Evolutionary conservation across 805 yeast genomes (phyloP).

Genomic region (Candida tibetensis): DNA sequence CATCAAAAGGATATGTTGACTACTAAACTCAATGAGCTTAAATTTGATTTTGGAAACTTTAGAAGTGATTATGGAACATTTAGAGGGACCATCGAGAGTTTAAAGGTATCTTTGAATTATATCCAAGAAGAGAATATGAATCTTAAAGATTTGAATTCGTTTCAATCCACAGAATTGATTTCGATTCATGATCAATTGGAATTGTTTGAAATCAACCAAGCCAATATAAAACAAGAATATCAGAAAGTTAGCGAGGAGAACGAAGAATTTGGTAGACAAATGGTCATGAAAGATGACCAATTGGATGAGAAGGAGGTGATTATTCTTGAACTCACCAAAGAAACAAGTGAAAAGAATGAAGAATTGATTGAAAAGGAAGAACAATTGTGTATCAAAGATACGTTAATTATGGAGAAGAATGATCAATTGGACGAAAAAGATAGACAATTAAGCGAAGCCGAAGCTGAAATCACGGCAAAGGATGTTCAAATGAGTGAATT

Average conservation of each 20-base stretch:
- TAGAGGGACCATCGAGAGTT: slow-evolving; percentile 4
- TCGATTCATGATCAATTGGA: slow-evolving; percentile 8
- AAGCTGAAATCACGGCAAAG: not conserved
- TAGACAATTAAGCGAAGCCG: not conserved
- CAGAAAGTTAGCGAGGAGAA: slow-evolving; percentile 7
- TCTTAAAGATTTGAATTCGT: slow-evolving; percentile 8
- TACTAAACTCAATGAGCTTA: slow-evolving; percentile 9
- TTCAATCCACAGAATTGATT: slow-evolving; percentile 6
- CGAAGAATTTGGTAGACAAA: not conserved
- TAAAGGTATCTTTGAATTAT: slow-evolving; percentile 1
- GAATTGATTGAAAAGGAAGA: slow-evolving; percentile 4
- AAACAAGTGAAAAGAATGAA: slow-evolving; percentile 4
- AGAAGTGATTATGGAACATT: slow-evolving; percentile 8
- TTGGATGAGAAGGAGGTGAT: slow-evolving; percentile 10
- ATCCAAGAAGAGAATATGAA: slow-evolving; percentile 9
- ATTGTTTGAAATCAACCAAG: slow-evolving; percentile 6
- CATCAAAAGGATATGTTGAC: slow-evolving; percentile 6
- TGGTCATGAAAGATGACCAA: not conserved
- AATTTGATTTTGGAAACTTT: slow-evolving; percentile 10
- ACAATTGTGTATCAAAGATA: slow-evolving; percentile 1
- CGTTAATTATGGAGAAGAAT: slow-evolving; percentile 4
- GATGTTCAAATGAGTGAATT: not conserved
- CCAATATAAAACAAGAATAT: slow-evolving; percentile 6
- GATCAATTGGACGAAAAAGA: slow-evolving; percentile 7
- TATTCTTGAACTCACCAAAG: slow-evolving; percentile 10